These are phyloP conservation scores for Trichoderma atroviride DNA, from an alignment of 2,329 filamentous ascomycete genomes.

Conservation along the genomic window DNA sequence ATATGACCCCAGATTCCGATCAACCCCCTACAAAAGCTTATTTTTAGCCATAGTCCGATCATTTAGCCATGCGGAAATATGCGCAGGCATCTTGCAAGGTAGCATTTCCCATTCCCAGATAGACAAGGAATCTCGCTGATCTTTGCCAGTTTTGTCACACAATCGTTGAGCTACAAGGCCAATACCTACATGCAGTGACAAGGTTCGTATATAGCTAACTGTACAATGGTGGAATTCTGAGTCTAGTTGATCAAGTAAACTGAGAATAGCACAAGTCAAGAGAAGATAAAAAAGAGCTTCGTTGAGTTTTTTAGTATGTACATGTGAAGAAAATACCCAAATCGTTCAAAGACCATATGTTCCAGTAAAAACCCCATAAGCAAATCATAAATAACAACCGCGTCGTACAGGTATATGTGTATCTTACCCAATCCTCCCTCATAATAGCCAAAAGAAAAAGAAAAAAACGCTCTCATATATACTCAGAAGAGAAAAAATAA, in stretches of 20 bases:
- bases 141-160: background rate
- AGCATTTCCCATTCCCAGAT: background rate
- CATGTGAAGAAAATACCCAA: background rate
- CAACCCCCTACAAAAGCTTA: background rate
- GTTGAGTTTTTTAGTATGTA: slow-evolving; percentile 1
- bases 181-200: background rate
- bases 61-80: background rate
- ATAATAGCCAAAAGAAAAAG: background rate
- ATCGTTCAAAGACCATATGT: background rate
- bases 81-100: background rate
- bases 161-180: background rate
- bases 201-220: background rate
- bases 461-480: background rate
- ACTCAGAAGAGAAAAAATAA: background rate
- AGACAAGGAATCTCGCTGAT: background rate
- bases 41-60: background rate
- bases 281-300: background rate
- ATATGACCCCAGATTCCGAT: background rate
- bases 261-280: background rate
- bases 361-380: background rate
- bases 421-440: slow-evolving; percentile 1
- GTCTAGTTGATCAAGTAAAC: background rate
- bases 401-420: background rate
- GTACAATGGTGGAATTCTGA: background rate
- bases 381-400: background rate